Evolutionary conservation across 2,329 filamentous ascomycete species (phyloP).

Genomic region (Immersiporthe knoxdaviesiana): DNA sequence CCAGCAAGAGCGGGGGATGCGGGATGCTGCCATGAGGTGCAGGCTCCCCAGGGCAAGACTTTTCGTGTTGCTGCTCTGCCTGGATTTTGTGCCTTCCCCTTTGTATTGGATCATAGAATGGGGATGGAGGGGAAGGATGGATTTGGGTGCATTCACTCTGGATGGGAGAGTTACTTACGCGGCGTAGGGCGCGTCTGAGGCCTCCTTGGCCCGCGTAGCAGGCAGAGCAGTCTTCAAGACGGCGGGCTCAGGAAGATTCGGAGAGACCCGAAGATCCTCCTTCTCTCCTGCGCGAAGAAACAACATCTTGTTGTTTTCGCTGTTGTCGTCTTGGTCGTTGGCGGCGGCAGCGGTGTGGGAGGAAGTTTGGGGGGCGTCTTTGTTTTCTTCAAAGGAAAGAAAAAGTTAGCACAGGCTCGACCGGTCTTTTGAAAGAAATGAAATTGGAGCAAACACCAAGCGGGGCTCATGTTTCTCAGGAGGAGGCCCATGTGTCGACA

Average conservation of each 20-base stretch:
- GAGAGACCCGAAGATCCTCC: slow-evolving; percentile 1
- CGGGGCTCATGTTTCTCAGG: neutral
- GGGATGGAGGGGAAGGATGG: neutral
- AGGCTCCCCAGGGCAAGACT: neutral
- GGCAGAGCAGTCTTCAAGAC: neutral
- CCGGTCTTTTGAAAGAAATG: neutral
- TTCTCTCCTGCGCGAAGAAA: neutral
- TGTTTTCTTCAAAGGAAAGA: neutral
- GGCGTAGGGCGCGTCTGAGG: neutral
- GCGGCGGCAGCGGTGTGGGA: neutral
- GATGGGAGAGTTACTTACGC: neutral
- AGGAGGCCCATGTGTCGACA: neutral
- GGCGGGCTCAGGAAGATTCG: neutral
- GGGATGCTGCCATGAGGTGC: neutral
- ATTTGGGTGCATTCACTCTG: neutral
- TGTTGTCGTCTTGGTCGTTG: neutral
- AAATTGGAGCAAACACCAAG: neutral
- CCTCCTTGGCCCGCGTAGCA: neutral
- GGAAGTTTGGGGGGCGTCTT: neutral
- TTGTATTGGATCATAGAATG: neutral
- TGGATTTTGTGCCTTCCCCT: neutral
- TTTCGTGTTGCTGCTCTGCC: neutral
- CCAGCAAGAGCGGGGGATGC: neutral
- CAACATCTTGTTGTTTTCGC: neutral
- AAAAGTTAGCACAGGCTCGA: neutral